A percentile compares a stretch with the other conserved stretches of the same genome.
phyloP scores from a whole-genome alignment of 2,329 filamentous ascomycete genomes.

The Alternaria panax region DNA sequence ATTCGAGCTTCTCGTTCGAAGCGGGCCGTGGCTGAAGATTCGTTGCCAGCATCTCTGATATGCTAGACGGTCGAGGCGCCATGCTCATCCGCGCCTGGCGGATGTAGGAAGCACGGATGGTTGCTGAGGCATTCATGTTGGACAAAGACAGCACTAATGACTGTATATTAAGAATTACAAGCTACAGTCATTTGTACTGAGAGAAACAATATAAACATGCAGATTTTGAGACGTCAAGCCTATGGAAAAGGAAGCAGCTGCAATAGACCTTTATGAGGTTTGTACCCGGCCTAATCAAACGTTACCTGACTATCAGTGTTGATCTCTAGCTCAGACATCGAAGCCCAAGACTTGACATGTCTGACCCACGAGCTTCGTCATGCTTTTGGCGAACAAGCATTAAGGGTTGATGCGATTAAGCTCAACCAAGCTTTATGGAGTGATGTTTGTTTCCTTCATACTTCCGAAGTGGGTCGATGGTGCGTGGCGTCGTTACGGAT shows the following conservation, averaged over 20 bases:
- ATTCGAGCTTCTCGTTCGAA: slow-evolving; percentile 24
- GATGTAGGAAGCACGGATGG: slow-evolving; percentile 38
- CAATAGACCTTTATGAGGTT: not conserved
- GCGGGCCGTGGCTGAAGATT: slow-evolving; percentile 27
- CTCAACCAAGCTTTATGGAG: slow-evolving; percentile 24
- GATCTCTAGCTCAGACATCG: not conserved
- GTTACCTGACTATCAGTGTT: slow-evolving; percentile 1
- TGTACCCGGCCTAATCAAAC: not conserved
- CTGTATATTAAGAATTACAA: slow-evolving; percentile 4
- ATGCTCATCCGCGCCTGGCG: slow-evolving; percentile 32
- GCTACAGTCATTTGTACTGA: slow-evolving; percentile 14
- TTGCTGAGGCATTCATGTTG: slow-evolving; percentile 42
- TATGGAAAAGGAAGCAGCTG: not conserved
- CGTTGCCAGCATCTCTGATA: not conserved
- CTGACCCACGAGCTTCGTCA: slow-evolving; percentile 21
- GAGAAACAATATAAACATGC: not conserved
- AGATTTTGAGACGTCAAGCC: not conserved
- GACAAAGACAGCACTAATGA: not conserved
- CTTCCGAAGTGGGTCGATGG: not conserved
- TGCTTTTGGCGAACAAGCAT: slow-evolving; percentile 8
- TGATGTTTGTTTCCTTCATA: slow-evolving; percentile 11
- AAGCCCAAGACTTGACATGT: slow-evolving; percentile 22
- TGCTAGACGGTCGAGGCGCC: slow-evolving; percentile 9
- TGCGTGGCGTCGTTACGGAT: slow-evolving; percentile 5
- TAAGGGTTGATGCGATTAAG: slow-evolving; percentile 7